phyloP scores from a whole-genome alignment of 176 grass and related monocot genomes.

The Lolium multiflorum region DNA sequence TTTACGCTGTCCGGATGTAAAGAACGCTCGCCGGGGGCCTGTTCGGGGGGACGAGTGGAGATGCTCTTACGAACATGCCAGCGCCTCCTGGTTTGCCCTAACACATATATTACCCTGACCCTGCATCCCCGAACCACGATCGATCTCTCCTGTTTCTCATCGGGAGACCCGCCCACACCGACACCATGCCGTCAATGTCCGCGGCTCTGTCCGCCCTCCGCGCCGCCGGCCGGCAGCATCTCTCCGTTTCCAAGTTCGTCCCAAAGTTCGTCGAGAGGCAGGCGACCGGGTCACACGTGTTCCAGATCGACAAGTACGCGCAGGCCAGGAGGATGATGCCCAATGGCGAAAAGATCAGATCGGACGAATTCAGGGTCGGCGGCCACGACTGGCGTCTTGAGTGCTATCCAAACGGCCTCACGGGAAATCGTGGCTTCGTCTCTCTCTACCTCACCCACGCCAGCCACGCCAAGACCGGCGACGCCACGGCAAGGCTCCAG shows the following conservation, averaged over 20 bases:
- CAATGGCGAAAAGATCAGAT: neutral
- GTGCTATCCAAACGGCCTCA: neutral
- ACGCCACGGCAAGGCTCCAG: neutral
- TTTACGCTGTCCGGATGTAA: too few species aligned
- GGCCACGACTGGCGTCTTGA: neutral
- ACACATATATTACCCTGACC: neutral
- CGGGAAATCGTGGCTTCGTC: neutral
- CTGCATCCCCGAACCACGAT: neutral
- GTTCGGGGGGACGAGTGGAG: too few species aligned
- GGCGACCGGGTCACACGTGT: constrained; percentile 2
- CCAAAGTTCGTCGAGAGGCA: neutral
- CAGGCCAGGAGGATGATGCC: neutral
- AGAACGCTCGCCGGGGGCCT: too few species aligned
- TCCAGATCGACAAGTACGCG: neutral
- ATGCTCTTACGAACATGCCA: neutral
- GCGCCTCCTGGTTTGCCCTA: neutral
- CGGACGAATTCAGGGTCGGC: neutral
- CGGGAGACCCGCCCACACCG: neutral
- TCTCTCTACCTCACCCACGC: neutral
- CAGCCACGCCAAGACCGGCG: neutral
- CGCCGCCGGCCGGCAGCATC: neutral
- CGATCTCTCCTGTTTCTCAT: neutral
- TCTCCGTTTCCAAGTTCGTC: neutral
- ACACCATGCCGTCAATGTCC: constrained; percentile 9
- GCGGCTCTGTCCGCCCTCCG: neutral